Evolutionary conservation across 257 asterid species (phyloP), one percentile per base, ranked within the genome.

Genomic region (Solanum sitiens): DNA sequence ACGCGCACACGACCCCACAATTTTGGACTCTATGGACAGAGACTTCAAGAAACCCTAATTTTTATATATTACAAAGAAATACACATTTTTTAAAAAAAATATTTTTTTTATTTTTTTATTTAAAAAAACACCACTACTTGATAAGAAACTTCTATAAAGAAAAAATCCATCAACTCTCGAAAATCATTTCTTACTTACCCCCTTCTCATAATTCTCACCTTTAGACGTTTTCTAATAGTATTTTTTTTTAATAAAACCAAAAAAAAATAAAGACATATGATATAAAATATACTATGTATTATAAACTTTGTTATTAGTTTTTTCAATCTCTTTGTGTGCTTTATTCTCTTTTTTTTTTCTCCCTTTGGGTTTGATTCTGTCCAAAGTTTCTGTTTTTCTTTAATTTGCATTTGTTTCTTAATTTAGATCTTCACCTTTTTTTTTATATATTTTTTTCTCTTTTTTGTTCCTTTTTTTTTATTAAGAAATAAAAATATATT

Each of bases 1-100:
- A 87, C 79, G 89, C 91, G 93, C 95, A 91, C 90, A 86, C 59
- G 86, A 88, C 92, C 94, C 95, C 93, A 92, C 94, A 45, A 45
- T 15, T 47, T 86, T 86, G 89, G 86, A 45, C 86, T 59, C 27
- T 18, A 30, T 32, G 2, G 45, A 50, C 5, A 50, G 21, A 18
- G 70, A 82, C 86, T 50, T 47, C 42, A 82, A 82, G 16, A 91
- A 92, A 91, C 94, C 95, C 96, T 92, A 91, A 89, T 91, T 88
- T 70, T 87, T 75, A 82, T 33, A 75, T 77, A 37, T 37, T 37
- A 79, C 39, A 37, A 53, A 23, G 16, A 74, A 21, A 33, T 33
- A 33, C 21, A 16, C 25, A 71, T 39, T 33, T 32, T 71, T 71
- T 3, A 1, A 14, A 13, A 13, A 14, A 11, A 13, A 4, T 1